phyloP scores from a whole-genome alignment of 805 yeast genomes.

The Metschnikowia vanudenii region DNA sequence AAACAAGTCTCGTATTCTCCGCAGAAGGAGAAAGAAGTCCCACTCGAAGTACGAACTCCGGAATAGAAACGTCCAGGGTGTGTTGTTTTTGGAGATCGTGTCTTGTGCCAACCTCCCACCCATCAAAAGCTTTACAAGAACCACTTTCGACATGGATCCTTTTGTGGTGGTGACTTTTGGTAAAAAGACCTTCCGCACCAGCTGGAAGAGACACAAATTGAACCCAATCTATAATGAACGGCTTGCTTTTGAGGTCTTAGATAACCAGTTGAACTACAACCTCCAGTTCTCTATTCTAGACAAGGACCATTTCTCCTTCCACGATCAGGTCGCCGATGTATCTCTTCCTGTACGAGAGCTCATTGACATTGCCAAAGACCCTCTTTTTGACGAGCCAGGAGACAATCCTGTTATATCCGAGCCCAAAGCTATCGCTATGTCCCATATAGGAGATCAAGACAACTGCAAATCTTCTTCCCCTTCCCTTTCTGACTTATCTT shows the following conservation, averaged over 20 bases:
- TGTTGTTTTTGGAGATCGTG: conserved; percentile 71
- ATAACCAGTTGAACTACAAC: conserved; percentile 62
- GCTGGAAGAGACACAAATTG: conserved; percentile 77
- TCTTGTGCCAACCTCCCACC: conserved; percentile 81
- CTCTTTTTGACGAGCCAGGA: neutral
- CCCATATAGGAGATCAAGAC: neutral
- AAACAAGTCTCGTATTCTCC: conserved; percentile 1
- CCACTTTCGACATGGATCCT: conserved; percentile 94
- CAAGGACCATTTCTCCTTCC: conserved; percentile 76
- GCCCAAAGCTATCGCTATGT: neutral
- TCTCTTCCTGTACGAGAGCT: conserved; percentile 55
- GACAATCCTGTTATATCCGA: neutral
- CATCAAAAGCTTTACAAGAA: conserved; percentile 61
- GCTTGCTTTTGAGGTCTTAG: conserved; percentile 71
- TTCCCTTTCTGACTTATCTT: conserved; percentile 12
- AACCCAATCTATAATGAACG: conserved; percentile 82
- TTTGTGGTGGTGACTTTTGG: conserved; percentile 92
- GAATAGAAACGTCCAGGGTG: conserved; percentile 54
- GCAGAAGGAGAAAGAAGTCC: conserved; percentile 6
- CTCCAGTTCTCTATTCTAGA: conserved; percentile 76
- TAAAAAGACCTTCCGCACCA: conserved; percentile 79
- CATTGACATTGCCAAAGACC: conserved; percentile 34
- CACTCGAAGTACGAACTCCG: conserved; percentile 35
- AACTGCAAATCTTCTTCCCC: conserved; percentile 6
- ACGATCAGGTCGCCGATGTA: conserved; percentile 76